A percentile compares a stretch with the other conserved stretches of the same genome.
These are phyloP conservation scores for Babesia ovis DNA, from an alignment of 169 alveolate genomes.

Conservation along the genomic window DNA sequence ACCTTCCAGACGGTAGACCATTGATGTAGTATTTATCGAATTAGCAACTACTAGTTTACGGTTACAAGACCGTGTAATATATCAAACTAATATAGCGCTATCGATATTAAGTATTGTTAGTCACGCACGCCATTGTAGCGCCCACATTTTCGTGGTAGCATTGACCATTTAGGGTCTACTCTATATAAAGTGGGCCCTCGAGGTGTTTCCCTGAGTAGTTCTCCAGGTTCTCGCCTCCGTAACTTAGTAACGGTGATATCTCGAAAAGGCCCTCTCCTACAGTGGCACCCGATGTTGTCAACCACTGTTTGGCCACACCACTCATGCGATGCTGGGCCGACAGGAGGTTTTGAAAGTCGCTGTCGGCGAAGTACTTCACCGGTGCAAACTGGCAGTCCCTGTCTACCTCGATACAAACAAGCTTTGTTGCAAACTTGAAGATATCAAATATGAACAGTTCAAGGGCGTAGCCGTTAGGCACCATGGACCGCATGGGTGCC, in stretches of 20 bases:
- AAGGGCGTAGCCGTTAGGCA: slow-evolving; percentile 62
- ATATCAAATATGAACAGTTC: slow-evolving; percentile 77
- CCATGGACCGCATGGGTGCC: slow-evolving; percentile 12
- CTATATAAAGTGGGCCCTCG: slow-evolving; percentile 40
- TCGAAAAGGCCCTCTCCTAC: slow-evolving; percentile 49
- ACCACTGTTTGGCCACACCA: slow-evolving; percentile 30
- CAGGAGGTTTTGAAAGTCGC: slow-evolving; percentile 15
- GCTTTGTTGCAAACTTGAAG: slow-evolving; percentile 64
- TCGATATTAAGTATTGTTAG: too few relatives aligned
- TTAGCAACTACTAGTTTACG: neutral
- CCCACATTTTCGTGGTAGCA: neutral
- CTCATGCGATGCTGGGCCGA: slow-evolving; percentile 61
- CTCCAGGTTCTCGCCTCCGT: slow-evolving; percentile 50
- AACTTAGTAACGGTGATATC: slow-evolving; percentile 39
- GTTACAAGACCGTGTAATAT: neutral
- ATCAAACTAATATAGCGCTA: too few relatives aligned
- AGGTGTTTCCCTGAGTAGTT: slow-evolving; percentile 21
- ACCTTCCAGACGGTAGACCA: slow-evolving; percentile 74
- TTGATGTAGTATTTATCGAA: neutral
- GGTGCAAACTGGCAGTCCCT: slow-evolving; percentile 55
- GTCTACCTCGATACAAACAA: slow-evolving; percentile 51
- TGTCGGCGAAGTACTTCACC: slow-evolving; percentile 33
- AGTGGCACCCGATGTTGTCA: slow-evolving; percentile 18
- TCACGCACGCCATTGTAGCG: too few relatives aligned
- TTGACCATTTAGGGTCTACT: neutral